Percentiles rank a stretch among this genome's conserved stretches.
phyloP scores from a whole-genome alignment of 1,139 yeast species.

The Taphrina deformans region DNA sequence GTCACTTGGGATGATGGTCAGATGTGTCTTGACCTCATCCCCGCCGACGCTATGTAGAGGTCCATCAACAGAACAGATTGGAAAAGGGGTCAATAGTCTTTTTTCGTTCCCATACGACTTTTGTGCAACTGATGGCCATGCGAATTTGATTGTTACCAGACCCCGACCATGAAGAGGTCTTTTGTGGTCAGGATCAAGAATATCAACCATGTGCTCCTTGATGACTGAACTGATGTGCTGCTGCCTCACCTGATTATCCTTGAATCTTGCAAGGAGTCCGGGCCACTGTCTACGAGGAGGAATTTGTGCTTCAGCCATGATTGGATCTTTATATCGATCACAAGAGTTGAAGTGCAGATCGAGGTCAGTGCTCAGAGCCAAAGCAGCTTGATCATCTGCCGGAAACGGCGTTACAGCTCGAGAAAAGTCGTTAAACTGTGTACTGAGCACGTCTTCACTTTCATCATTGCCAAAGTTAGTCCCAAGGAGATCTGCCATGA shows the following conservation, averaged over 20 bases:
- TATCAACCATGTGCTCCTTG: not conserved
- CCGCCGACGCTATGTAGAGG: not conserved
- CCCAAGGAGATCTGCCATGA: constrained; percentile 14
- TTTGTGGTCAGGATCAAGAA: not conserved
- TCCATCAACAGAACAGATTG: constrained; percentile 16
- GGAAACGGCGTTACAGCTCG: not conserved
- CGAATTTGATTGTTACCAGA: not conserved
- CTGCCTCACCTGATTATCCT: not conserved
- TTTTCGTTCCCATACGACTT: constrained; percentile 35
- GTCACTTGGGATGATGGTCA: constrained; percentile 17
- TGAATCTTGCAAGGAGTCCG: not conserved
- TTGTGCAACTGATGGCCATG: constrained; percentile 33
- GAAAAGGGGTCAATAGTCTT: constrained; percentile 35
- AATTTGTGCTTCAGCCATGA: not conserved
- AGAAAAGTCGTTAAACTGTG: not conserved
- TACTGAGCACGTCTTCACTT: not conserved
- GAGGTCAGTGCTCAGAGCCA: not conserved
- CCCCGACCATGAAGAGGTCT: not conserved
- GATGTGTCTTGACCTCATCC: constrained; percentile 15
- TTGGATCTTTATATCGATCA: not conserved
- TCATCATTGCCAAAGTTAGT: constrained; percentile 5
- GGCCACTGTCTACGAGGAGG: constrained; percentile 20
- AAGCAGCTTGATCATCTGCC: not conserved
- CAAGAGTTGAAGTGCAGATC: not conserved
- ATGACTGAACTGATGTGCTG: constrained; percentile 4